These are phyloP conservation scores for Balakata baccata DNA, from an alignment of 345 rosid genomes.

Conservation along the genomic window DNA sequence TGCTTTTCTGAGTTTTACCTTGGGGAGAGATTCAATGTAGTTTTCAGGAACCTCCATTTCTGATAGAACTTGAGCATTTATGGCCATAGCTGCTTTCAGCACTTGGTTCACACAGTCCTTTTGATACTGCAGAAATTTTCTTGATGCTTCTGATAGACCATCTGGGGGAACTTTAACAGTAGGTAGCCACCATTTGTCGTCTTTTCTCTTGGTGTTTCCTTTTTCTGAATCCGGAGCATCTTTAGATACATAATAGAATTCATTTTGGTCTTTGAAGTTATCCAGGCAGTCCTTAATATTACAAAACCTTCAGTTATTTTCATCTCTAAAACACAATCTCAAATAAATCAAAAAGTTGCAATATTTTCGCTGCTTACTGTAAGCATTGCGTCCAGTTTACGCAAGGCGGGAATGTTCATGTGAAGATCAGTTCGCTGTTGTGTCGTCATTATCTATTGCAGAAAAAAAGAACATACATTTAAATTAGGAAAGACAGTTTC, in stretches of 20 bases:
- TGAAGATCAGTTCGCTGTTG: conserved; percentile 79
- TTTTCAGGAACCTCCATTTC: conserved; percentile 88
- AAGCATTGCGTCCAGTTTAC: conserved; percentile 94
- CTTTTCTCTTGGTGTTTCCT: conserved; percentile 48
- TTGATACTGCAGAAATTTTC: conserved; percentile 70
- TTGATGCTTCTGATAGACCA: conserved; percentile 63
- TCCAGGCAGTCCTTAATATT: conserved; percentile 63
- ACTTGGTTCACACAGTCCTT: conserved; percentile 89
- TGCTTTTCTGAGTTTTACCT: conserved; percentile 35
- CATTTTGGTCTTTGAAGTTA: conserved; percentile 66
- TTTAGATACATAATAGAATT: conserved; percentile 61
- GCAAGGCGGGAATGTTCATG: conserved; percentile 86
- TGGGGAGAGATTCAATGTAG: conserved; percentile 84
- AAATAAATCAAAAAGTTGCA: background rate
- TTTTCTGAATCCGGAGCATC: conserved; percentile 64
- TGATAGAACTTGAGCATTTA: conserved; percentile 76
- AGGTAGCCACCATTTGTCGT: conserved; percentile 94
- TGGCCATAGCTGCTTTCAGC: conserved; percentile 94
- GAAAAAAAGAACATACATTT: no score
- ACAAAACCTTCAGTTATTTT: background rate
- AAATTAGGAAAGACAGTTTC: background rate
- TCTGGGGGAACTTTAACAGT: conserved; percentile 66
- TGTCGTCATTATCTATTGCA: conserved; percentile 68
- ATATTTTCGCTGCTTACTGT: conserved; percentile 48
- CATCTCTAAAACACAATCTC: background rate